phyloP scores from a whole-genome alignment of 345 rosid genomes.

The Isatis tinctoria region DNA sequence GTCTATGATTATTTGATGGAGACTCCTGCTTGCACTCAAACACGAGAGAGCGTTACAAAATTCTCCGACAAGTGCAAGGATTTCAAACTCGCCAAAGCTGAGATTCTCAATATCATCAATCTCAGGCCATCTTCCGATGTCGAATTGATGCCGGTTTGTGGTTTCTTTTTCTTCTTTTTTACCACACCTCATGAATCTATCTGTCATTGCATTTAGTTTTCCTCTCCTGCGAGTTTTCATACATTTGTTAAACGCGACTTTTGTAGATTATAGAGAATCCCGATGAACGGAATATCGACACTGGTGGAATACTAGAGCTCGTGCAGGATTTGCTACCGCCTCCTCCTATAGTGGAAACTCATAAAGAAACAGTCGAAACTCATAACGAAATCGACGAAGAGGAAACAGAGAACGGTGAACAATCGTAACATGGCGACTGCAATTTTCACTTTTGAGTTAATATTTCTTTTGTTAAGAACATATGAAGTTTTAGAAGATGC shows the following conservation, averaged over 20 bases:
- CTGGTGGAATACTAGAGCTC: conserved; percentile 19
- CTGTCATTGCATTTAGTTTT: background rate
- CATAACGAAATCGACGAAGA: background rate
- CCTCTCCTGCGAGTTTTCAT: background rate
- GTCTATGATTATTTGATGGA: conserved; percentile 68
- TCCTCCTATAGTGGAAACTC: conserved; percentile 1
- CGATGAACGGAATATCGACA: background rate
- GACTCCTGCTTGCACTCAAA: conserved; percentile 55
- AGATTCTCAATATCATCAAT: conserved; percentile 70
- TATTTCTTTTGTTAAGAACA: background rate
- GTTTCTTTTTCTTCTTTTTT: background rate
- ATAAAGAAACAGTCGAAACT: background rate
- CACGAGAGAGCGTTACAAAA: conserved; percentile 47
- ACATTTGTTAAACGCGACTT: background rate
- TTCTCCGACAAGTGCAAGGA: conserved; percentile 52
- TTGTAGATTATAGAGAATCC: conserved; percentile 30
- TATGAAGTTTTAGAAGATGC: background rate
- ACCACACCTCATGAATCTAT: background rate
- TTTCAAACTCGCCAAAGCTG: conserved; percentile 70
- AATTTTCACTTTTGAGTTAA: background rate
- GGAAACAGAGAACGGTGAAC: conserved; percentile 23
- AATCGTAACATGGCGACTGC: background rate
- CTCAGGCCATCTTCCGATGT: conserved; percentile 49
- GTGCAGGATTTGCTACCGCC: conserved; percentile 34
- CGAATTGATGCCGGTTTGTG: conserved; percentile 53